Evolutionary conservation across 2,329 filamentous ascomycete genomes (phyloP).

Genomic region (Pestalotiopsis sp.): DNA sequence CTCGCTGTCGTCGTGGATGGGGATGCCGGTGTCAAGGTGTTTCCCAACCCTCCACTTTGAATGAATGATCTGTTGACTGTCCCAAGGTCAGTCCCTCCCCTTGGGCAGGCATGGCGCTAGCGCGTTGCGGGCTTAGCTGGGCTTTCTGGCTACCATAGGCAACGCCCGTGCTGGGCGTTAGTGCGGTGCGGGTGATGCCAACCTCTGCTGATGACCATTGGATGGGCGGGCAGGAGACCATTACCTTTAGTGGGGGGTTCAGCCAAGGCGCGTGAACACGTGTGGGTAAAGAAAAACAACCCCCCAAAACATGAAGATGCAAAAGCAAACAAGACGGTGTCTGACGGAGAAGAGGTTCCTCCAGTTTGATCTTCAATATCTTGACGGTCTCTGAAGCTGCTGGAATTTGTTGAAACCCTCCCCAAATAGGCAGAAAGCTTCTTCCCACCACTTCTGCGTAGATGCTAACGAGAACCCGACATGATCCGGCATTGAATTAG

Average conservation of each 20-base stretch:
- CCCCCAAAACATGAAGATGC: background rate
- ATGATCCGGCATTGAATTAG: background rate
- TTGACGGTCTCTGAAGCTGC: too few species aligned
- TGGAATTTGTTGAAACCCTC: too few species aligned
- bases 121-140: slow-evolving; percentile 1
- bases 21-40: background rate
- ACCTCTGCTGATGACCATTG: background rate
- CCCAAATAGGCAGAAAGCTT: too few species aligned
- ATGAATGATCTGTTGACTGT: slow-evolving; percentile 6
- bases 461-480: background rate
- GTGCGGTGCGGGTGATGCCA: background rate
- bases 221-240: background rate
- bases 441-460: too few species aligned
- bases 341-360: background rate
- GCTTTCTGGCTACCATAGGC: slow-evolving; percentile 31
- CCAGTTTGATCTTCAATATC: background rate
- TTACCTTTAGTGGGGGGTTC: background rate
- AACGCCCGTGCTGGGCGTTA: slow-evolving; percentile 5
- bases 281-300: background rate
- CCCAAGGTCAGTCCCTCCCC: slow-evolving; percentile 22
- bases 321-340: background rate
- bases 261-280: background rate
- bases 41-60: slow-evolving; percentile 7
- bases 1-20: background rate
- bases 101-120: slow-evolving; percentile 24